Conservation (phyloP, 2,329 filamentous ascomycete genomes). For the Leptographium galeiforme region DNA sequence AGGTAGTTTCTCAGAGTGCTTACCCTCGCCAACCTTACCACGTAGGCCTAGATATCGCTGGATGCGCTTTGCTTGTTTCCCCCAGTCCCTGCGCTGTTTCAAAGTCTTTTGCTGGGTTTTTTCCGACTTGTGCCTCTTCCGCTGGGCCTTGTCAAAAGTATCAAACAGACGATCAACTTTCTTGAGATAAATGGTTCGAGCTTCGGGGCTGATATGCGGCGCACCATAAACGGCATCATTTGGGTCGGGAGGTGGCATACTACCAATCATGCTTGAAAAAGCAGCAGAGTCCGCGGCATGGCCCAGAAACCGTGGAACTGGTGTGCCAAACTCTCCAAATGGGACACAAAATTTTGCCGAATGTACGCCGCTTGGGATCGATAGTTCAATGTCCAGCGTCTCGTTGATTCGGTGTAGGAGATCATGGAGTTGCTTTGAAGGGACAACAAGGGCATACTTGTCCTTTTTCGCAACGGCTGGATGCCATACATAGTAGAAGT, state of each 20-base stretch:
- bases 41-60: slow-evolving; percentile 61
- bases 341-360: slow-evolving; percentile 43
- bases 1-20: background rate
- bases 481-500: slow-evolving; percentile 58
- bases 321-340: slow-evolving; percentile 47
- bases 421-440: slow-evolving; percentile 48
- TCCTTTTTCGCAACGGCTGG: slow-evolving; percentile 29
- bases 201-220: background rate
- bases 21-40: slow-evolving; percentile 12
- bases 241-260: background rate
- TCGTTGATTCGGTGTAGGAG: slow-evolving; percentile 54
- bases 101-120: slow-evolving; percentile 33
- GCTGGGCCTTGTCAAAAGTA: background rate
- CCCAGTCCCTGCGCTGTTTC: slow-evolving; percentile 36
- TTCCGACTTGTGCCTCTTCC: slow-evolving; percentile 26
- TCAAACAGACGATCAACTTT: slow-evolving; percentile 3
- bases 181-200: background rate
- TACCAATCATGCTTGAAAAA: slow-evolving; percentile 17
- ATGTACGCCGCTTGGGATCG: slow-evolving; percentile 38
- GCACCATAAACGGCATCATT: background rate
- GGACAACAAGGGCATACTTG: slow-evolving; percentile 50
- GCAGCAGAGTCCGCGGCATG: slow-evolving; percentile 31
- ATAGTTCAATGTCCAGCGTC: slow-evolving; percentile 37
- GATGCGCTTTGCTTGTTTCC: slow-evolving; percentile 44
- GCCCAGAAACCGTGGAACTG: slow-evolving; percentile 56